Evolutionary conservation across 352 stramenopile genomes (phyloP).

Genomic region (Phytophthora constricta): DNA sequence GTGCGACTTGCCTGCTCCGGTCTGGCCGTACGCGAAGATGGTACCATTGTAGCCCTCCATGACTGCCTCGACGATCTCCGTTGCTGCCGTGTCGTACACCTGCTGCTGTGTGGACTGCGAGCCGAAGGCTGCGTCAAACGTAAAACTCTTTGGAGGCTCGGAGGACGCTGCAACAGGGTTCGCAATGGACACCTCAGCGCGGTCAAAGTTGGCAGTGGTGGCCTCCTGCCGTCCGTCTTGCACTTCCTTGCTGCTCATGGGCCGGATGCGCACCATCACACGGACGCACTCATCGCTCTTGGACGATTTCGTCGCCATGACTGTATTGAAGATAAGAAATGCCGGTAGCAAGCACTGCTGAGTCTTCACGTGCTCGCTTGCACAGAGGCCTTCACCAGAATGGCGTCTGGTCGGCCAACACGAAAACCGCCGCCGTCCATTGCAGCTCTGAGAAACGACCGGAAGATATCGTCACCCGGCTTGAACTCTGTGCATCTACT

Average conservation of each 20-base stretch:
- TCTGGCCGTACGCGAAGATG: slow-evolving; percentile 92
- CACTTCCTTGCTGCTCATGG: slow-evolving; percentile 94
- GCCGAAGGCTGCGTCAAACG: slow-evolving; percentile 97
- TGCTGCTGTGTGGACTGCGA: slow-evolving; percentile 93
- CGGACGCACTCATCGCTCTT: slow-evolving; percentile 94
- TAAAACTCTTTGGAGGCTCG: slow-evolving; percentile 95
- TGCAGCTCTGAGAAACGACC: slow-evolving; percentile 3
- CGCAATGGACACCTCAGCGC: slow-evolving; percentile 88
- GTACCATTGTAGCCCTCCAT: slow-evolving; percentile 94
- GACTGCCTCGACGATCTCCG: slow-evolving; percentile 92
- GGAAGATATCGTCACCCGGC: slow-evolving; percentile 3
- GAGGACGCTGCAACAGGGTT: slow-evolving; percentile 77
- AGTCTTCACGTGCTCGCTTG: background rate
- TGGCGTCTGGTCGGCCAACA: background rate
- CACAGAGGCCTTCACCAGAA: background rate
- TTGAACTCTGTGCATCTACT: too few species aligned
- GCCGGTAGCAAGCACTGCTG: background rate
- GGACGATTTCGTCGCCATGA: slow-evolving; percentile 48
- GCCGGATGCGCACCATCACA: slow-evolving; percentile 96
- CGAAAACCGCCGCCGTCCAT: slow-evolving; percentile 20
- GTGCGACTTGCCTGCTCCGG: slow-evolving; percentile 89
- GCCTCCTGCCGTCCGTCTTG: slow-evolving; percentile 90
- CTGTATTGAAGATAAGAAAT: too few species aligned
- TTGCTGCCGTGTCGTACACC: slow-evolving; percentile 92
- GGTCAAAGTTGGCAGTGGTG: slow-evolving; percentile 90